Evolutionary conservation across 2,329 filamentous ascomycete genomes (phyloP), one percentile per base, ranked within the genome.

Genomic region (Xylariomycetidae sp.): DNA sequence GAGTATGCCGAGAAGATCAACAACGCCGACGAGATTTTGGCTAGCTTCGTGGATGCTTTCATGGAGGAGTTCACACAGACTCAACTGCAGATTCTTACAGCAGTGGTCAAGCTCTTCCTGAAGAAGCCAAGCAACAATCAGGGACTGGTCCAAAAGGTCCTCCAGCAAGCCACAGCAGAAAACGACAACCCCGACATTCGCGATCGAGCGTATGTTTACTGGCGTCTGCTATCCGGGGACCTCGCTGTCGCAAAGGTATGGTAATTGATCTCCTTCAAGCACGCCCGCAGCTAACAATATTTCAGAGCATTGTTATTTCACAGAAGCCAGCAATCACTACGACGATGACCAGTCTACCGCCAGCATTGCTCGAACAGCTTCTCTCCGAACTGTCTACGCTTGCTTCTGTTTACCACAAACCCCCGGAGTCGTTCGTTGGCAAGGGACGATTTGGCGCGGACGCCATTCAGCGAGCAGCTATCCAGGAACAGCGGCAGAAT

Each of bases 1-100:
- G 92, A 98, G 59, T 98, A 98, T 57, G 92, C 92, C 1, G 92
- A 98, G 67, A 98, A 98, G 71, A 98, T 98, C 54, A 94, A 78
- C 65, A 96, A 98, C 51, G 92, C 92, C n/a, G 88, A 89, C 44
- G 87, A 96, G 48, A 96, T 98, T 42, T 63, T 98, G 38, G 74
- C 79, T 32, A 81, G 84, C 13, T 98, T 98, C 54, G 90, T 95
- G 10, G 92, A 96, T 35, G 82, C 80, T 1, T 96, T 98, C 59
- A 84, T 85, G 58, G 92, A 96, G 57, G 92, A 98, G 59, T 96
- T 95, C 56, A 92, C 89, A 32, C 90, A 95, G 82, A 95, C 88
- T n/a, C 92, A 98, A 70, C 67, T 98, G 32, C 92, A 98, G 62
- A 96, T 96, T 48, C 72, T 98, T 50, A 98, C 92, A 7, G 89